These are phyloP conservation scores for Azolla pinnata DNA, from an alignment of 75 land plant species.

Conservation along the genomic window DNA sequence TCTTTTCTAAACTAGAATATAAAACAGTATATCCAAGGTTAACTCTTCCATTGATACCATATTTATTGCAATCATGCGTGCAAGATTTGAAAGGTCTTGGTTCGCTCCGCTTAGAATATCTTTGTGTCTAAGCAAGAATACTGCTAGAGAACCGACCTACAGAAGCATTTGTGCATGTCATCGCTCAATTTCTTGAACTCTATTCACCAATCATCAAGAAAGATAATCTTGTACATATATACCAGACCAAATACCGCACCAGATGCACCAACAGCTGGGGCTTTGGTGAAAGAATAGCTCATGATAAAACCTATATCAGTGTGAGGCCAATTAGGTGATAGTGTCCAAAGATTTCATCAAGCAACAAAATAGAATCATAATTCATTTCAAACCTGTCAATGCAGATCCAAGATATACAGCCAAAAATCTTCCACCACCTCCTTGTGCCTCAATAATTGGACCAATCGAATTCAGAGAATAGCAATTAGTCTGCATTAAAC, in stretches of 20 bases:
- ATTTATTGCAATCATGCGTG: conserved; percentile 27
- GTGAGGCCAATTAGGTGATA: neutral
- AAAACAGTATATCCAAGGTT: no score
- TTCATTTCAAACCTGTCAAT: conserved; percentile 43
- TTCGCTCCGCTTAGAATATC: conserved; percentile 19
- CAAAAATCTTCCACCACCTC: conserved; percentile 63
- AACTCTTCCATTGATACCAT: no score
- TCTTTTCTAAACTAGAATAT: no score
- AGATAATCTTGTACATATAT: no score
- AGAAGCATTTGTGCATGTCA: neutral
- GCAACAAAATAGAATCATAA: neutral
- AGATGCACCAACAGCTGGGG: conserved; percentile 73
- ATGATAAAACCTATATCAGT: conserved; percentile 21
- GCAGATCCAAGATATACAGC: conserved; percentile 69
- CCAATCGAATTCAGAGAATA: conserved; percentile 83
- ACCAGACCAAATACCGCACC: conserved; percentile 97
- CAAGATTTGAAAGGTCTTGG: conserved; percentile 20
- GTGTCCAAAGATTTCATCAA: neutral
- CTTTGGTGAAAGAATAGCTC: conserved; percentile 25
- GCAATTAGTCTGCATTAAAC: conserved; percentile 66
- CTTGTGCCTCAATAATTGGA: conserved; percentile 54
- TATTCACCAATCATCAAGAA: no score
- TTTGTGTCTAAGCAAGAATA: conserved; percentile 23
- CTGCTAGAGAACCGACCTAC: conserved; percentile 32
- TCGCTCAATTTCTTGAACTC: neutral